These are phyloP conservation scores for Hyphopichia khmerensis DNA, from an alignment of 1,139 yeast species.

Conservation along the genomic window DNA sequence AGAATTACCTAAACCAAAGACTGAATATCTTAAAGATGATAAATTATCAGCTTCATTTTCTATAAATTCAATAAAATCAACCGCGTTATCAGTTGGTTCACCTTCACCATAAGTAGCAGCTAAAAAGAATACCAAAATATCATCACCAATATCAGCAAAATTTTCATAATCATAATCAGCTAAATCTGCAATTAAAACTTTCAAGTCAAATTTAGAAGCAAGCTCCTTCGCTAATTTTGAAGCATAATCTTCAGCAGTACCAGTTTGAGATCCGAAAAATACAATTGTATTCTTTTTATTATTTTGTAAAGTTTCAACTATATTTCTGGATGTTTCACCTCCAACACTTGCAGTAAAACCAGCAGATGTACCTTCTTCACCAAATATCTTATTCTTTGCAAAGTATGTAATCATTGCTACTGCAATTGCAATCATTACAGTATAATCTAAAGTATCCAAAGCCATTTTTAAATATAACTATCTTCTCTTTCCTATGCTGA, in stretches of 20 bases:
- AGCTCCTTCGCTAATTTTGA: conserved; percentile 87
- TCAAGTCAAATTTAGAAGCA: conserved; percentile 75
- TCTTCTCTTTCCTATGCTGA: too few relatives aligned
- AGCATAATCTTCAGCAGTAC: conserved; percentile 98
- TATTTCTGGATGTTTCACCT: conserved; percentile 51
- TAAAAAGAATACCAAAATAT: conserved; percentile 65
- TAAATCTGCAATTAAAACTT: conserved; percentile 83
- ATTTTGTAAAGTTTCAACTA: conserved; percentile 59
- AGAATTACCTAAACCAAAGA: conserved; percentile 90
- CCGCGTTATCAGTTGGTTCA: conserved; percentile 94
- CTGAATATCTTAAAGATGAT: conserved; percentile 62
- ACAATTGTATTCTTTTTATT: conserved; percentile 75
- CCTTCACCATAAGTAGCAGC: conserved; percentile 98
- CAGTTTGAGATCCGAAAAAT: conserved; percentile 96
- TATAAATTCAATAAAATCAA: conserved; percentile 64
- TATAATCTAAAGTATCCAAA: conserved; percentile 67
- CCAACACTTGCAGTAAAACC: conserved; percentile 41
- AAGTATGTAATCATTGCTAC: conserved; percentile 65
- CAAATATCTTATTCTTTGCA: conserved; percentile 60
- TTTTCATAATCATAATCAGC: conserved; percentile 83
- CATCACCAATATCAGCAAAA: conserved; percentile 52
- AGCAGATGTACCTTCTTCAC: conserved; percentile 31
- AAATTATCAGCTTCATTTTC: conserved; percentile 61
- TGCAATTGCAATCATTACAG: conserved; percentile 65
- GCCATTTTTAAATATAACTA: conserved; percentile 29